Evolutionary conservation across 805 yeast species (phyloP), one percentile per base, ranked within the genome.

Genomic region (Cyberlindnera sargentensis): DNA sequence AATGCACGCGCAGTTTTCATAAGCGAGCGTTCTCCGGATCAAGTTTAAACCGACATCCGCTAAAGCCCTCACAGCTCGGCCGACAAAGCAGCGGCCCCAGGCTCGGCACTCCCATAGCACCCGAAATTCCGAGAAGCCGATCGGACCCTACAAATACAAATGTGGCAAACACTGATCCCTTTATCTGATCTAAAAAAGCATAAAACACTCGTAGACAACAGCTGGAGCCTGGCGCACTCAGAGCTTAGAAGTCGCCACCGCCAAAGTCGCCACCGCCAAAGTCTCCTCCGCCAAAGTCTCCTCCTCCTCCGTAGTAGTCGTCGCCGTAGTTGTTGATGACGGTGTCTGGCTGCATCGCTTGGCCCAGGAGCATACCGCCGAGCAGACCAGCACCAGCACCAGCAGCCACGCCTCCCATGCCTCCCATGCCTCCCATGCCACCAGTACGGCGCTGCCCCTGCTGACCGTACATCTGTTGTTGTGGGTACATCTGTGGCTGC

Each of bases 271-370:
- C 57, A 23, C 56, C 60, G 20, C 55, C 60, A 38, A 44, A 50
- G 34, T 47, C 56, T 26, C 70, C 75, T 27, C 70, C 75, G 30
- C 65, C 72, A 34, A 50, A 54, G 44, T 61, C 66, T 41, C 54
- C 66, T n/a, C 58, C 65, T 8, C 44, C 66, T n/a, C 47, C 53
- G 34, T 49, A 50, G 36, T 47, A 55, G 37, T 53, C 40, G 10
- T 41, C 49, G 34, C 41, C 40, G 32, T 43, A 6, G 33, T 49
- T 55, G 33, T 42, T 51, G 26, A 51, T 53, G 15, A 47, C 53
- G 31, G 48, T 57, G 40, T 49, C 54, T 34, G 50, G 53, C 25
- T 40, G 48, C 62, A 47, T 53, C 58, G 47, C 54, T 37, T 44
- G 55, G 6, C 58, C 66, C 41, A 55, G 56, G 23, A 55, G 55